phyloP scores from a whole-genome alignment of 768 basidiomycete species.

The Suillus sp. region DNA sequence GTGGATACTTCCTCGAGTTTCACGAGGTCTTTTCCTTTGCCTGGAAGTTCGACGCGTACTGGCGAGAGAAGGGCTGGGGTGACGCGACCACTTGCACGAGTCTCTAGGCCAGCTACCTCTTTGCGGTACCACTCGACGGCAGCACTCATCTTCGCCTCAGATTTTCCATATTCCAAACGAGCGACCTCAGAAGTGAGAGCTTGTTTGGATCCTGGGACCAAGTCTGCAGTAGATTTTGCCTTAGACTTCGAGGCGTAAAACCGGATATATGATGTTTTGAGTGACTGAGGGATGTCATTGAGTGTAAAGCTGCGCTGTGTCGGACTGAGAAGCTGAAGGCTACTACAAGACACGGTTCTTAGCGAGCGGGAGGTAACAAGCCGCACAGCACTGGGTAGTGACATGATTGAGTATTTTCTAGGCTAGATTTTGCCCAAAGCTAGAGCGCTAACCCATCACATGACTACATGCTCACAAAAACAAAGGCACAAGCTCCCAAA shows the following conservation, averaged over 20 bases:
- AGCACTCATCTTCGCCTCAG: slow-evolving; percentile 63
- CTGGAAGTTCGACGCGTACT: slow-evolving; percentile 59
- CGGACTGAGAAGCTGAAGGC: neutral
- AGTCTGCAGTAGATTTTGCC: slow-evolving; percentile 52
- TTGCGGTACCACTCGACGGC: slow-evolving; percentile 76
- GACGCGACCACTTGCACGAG: slow-evolving; percentile 74
- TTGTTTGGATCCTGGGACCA: slow-evolving; percentile 71
- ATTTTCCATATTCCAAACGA: slow-evolving; percentile 60
- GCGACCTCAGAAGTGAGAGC: slow-evolving; percentile 55
- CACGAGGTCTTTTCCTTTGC: slow-evolving; percentile 36
- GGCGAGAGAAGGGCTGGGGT: slow-evolving; percentile 71
- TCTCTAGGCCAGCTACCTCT: slow-evolving; percentile 72
- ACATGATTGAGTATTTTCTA: slow-evolving; percentile 8
- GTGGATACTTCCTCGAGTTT: slow-evolving; percentile 75
- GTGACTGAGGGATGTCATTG: neutral
- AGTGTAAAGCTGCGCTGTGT: neutral
- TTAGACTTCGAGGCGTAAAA: slow-evolving; percentile 34
- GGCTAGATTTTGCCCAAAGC: no score
- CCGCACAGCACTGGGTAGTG: slow-evolving; percentile 6
- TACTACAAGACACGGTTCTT: neutral
- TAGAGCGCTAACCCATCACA: no score
- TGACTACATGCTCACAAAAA: no score
- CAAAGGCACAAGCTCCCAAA: no score
- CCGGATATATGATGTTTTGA: slow-evolving; percentile 14
- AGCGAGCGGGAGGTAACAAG: neutral